Evolutionary conservation across 768 basidiomycete genomes (phyloP).

Genomic region (Lentinula aciculospora): DNA sequence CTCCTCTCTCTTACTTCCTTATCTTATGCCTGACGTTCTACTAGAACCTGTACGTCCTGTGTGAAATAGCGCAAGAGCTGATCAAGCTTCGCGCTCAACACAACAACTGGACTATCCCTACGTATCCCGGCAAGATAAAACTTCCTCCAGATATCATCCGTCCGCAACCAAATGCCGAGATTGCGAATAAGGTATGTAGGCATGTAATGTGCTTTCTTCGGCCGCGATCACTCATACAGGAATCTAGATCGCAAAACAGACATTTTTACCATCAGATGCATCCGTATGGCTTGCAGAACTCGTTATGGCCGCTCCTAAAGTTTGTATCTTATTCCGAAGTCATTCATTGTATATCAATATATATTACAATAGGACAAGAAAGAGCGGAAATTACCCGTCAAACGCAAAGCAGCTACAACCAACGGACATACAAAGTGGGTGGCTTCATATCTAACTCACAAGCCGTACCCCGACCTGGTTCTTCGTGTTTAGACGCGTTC

Average conservation of each 20-base stretch:
- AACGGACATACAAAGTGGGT: constrained; percentile 48
- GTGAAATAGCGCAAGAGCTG: constrained; percentile 86
- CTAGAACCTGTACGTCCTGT: constrained; percentile 82
- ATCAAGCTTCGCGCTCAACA: constrained; percentile 66
- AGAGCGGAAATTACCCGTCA: constrained; percentile 43
- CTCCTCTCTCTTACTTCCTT: background rate
- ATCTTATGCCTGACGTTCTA: background rate
- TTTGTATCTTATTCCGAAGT: constrained; percentile 11
- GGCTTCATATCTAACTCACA: background rate
- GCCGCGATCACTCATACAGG: background rate
- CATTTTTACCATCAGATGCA: constrained; percentile 62
- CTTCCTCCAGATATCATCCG: constrained; percentile 81
- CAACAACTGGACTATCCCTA: constrained; percentile 71
- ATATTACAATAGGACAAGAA: constrained; percentile 30
- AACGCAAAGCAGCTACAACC: constrained; percentile 47
- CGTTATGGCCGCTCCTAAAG: constrained; percentile 32
- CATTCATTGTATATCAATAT: constrained; percentile 1
- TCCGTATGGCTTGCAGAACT: constrained; percentile 51
- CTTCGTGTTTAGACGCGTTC: constrained; percentile 26
- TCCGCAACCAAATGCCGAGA: constrained; percentile 59
- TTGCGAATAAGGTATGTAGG: constrained; percentile 50
- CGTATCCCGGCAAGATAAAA: constrained; percentile 75
- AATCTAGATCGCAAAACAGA: constrained; percentile 55
- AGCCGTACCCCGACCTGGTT: background rate
- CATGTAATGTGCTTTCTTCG: background rate